Evolutionary conservation across 305 asterid species (phyloP).

Genomic region (Solanum hybrid): DNA sequence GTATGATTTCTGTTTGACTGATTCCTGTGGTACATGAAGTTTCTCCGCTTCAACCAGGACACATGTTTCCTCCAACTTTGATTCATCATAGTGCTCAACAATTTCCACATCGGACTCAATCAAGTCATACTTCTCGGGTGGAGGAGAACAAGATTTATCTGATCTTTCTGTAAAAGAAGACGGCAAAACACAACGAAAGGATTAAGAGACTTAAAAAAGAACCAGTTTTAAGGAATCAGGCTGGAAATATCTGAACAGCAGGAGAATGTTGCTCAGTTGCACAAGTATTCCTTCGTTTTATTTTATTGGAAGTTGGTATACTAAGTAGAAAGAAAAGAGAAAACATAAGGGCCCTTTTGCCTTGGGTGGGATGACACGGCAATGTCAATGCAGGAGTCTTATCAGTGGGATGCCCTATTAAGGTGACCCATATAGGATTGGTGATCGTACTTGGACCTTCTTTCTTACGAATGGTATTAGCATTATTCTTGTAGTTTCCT

Average conservation of each 20-base stretch:
- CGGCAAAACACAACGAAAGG: not conserved
- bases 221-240: not conserved
- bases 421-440: not conserved
- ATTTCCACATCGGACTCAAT: conserved; percentile 14
- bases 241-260: not conserved
- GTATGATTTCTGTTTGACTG: conserved; percentile 48
- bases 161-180: conserved; percentile 11
- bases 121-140: conserved; percentile 28
- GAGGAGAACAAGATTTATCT: conserved; percentile 30
- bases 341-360: not conserved
- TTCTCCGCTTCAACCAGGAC: conserved; percentile 49
- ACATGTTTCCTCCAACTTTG: conserved; percentile 52
- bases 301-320: not conserved
- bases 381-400: not conserved
- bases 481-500: not conserved
- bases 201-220: not conserved
- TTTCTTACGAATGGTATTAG: not conserved
- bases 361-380: not conserved
- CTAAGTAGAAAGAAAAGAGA: not conserved
- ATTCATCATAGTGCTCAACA: conserved; percentile 24
- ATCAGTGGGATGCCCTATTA: not conserved
- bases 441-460: not conserved
- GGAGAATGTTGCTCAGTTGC: not conserved
- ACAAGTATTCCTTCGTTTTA: not conserved
- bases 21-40: conserved; percentile 20